A percentile compares a stretch with the other conserved stretches of the same genome.
Evolutionary conservation across 148 eudicot species (phyloP).

Genomic region (Rheum nobile): DNA sequence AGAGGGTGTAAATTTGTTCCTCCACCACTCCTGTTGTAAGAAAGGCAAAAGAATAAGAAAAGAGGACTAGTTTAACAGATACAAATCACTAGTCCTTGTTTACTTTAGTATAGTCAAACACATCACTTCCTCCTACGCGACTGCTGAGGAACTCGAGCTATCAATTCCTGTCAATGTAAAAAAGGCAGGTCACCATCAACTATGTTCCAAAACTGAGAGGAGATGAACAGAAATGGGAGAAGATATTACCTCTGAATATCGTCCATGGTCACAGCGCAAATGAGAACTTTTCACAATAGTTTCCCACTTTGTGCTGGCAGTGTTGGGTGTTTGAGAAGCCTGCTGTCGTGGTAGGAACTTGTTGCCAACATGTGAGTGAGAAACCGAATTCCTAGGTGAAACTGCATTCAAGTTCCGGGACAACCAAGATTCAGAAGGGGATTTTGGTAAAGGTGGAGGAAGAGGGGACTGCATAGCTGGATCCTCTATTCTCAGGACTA

Average conservation of each 20-base stretch:
- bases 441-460: slow-evolving; percentile 85
- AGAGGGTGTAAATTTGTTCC: slow-evolving; percentile 3
- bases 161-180: slow-evolving; percentile 45
- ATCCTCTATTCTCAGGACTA: slow-evolving; percentile 16
- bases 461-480: slow-evolving; percentile 24
- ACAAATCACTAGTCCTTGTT: not conserved
- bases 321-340: not conserved
- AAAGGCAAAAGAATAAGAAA: not conserved
- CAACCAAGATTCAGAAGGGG: slow-evolving; percentile 97
- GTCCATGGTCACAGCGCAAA: slow-evolving; percentile 55
- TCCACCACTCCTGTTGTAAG: slow-evolving; percentile 2
- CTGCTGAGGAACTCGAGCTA: slow-evolving; percentile 34
- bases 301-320: slow-evolving; percentile 66
- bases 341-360: slow-evolving; percentile 30
- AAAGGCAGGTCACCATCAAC: not conserved
- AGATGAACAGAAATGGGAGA: not conserved
- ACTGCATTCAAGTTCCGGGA: slow-evolving; percentile 62
- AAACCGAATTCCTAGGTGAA: slow-evolving; percentile 49
- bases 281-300: slow-evolving; percentile 84
- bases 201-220: not conserved
- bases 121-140: slow-evolving; percentile 19
- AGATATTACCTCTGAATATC: slow-evolving; percentile 72
- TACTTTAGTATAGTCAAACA: not conserved
- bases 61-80: not conserved
- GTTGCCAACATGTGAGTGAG: slow-evolving; percentile 19